Conservation (phyloP, 1,284 basidiomycete genomes). For the Rhodotorula sp. region DNA sequence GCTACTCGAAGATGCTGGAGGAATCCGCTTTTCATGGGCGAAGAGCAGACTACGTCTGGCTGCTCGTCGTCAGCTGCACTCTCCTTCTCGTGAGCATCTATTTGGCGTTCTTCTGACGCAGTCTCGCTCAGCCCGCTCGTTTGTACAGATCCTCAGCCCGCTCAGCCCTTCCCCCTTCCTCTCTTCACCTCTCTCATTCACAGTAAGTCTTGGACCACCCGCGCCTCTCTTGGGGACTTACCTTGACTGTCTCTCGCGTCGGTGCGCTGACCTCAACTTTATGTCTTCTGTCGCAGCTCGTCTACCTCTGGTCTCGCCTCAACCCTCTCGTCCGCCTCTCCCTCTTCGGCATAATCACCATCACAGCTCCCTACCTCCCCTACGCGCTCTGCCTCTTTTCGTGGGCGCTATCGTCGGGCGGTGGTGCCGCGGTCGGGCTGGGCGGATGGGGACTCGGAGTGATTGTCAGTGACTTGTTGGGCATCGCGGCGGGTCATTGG, state of each 20-base stretch:
- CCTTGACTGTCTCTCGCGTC: background rate
- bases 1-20: slow-evolving; percentile 92
- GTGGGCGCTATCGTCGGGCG: slow-evolving; percentile 77
- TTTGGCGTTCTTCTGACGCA: background rate
- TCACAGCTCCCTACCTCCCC: slow-evolving; percentile 93
- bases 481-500: slow-evolving; percentile 84
- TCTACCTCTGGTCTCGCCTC: slow-evolving; percentile 93
- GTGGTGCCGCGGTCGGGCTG: slow-evolving; percentile 1
- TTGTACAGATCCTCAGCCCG: slow-evolving; percentile 70
- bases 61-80: slow-evolving; percentile 72
- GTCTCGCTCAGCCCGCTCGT: background rate
- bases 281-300: slow-evolving; percentile 55
- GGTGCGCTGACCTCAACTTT: background rate
- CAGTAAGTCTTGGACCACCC: slow-evolving; percentile 24
- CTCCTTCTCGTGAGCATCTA: slow-evolving; percentile 70
- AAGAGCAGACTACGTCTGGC: slow-evolving; percentile 90
- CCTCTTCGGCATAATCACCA: slow-evolving; percentile 88
- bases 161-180: slow-evolving; percentile 87
- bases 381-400: slow-evolving; percentile 78
- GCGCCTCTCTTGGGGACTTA: background rate
- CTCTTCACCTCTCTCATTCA: slow-evolving; percentile 78
- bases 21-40: slow-evolving; percentile 89
- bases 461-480: slow-evolving; percentile 52
- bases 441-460: slow-evolving; percentile 39
- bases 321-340: slow-evolving; percentile 94